Evolutionary conservation across 805 yeast species (phyloP).

Genomic region (Hanseniaspora jakobsenii): DNA sequence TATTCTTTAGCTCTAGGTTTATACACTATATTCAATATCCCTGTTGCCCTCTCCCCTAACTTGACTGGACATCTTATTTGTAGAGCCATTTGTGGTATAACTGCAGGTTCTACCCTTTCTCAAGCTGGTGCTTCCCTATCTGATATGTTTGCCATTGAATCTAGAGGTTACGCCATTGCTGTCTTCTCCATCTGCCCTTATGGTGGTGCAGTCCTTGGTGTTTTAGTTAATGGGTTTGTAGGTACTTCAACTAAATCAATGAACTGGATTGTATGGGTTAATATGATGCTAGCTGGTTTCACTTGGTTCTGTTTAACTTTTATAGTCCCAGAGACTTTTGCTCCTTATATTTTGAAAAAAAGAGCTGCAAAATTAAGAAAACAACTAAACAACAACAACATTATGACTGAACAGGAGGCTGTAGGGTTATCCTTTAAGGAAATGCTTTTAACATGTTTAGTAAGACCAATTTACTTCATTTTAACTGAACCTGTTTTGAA

Average conservation of each 20-base stretch:
- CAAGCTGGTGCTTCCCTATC: constrained; percentile 86
- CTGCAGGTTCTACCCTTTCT: constrained; percentile 69
- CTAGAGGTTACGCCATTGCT: constrained; percentile 82
- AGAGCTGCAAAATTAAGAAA: constrained; percentile 58
- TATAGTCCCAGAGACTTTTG: constrained; percentile 78
- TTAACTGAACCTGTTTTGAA: constrained; percentile 76
- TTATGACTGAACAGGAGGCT: constrained; percentile 90
- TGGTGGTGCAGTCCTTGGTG: constrained; percentile 86
- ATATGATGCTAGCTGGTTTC: constrained; percentile 80
- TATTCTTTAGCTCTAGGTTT: constrained; percentile 64
- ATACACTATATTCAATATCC: constrained; percentile 70
- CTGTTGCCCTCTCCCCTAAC: constrained; percentile 74
- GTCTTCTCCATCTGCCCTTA: constrained; percentile 87
- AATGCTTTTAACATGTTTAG: constrained; percentile 56
- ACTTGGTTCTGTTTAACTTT: constrained; percentile 53
- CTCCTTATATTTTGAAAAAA: constrained; percentile 62
- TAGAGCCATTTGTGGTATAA: constrained; percentile 79
- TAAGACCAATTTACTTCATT: constrained; percentile 69
- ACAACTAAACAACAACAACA: constrained; percentile 69
- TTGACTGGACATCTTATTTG: constrained; percentile 71
- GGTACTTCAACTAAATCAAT: constrained; percentile 55
- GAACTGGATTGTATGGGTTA: constrained; percentile 76
- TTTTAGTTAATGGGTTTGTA: constrained; percentile 77
- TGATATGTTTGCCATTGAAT: constrained; percentile 69
- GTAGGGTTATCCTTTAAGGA: constrained; percentile 58